A percentile compares a stretch with the other conserved stretches of the same genome.
Evolutionary conservation across 495 filamentous ascomycete genomes (phyloP).

Genomic region (Tuber melanosporum): DNA sequence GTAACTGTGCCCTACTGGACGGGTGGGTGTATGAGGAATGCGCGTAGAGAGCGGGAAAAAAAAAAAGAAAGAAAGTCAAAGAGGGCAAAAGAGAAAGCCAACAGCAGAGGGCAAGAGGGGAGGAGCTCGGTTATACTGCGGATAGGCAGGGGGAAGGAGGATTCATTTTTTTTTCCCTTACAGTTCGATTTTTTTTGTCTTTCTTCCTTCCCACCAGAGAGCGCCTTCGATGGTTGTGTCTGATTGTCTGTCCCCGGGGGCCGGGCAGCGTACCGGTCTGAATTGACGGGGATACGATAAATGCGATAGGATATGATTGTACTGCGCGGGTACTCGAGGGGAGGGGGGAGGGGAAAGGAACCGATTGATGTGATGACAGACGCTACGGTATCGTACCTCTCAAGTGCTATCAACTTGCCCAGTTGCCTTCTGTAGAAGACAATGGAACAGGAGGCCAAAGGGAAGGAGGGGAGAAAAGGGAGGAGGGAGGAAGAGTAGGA

Average conservation of each 20-base stretch:
- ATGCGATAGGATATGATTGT: background rate
- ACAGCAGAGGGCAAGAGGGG: background rate
- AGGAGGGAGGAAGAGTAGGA: background rate
- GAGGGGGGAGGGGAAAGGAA: background rate
- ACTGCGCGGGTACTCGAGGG: background rate
- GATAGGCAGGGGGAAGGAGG: background rate
- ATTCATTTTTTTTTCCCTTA: background rate
- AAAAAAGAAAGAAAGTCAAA: background rate
- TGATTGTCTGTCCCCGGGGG: background rate
- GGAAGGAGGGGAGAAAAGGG: background rate
- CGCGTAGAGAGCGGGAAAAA: background rate
- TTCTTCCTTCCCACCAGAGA: background rate
- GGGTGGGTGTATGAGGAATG: background rate
- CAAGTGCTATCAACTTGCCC: background rate
- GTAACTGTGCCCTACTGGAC: background rate
- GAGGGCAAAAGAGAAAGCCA: background rate
- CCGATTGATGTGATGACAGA: background rate
- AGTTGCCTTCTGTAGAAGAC: background rate
- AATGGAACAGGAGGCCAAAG: background rate
- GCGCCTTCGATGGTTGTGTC: slow-evolving; percentile 5
- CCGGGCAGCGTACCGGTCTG: background rate
- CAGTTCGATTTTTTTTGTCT: background rate
- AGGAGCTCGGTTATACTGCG: slow-evolving; percentile 1
- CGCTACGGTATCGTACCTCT: background rate
- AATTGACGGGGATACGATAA: background rate